These are phyloP conservation scores for Penicillium subrubescens DNA, from an alignment of 495 filamentous ascomycete genomes.

Conservation along the genomic window DNA sequence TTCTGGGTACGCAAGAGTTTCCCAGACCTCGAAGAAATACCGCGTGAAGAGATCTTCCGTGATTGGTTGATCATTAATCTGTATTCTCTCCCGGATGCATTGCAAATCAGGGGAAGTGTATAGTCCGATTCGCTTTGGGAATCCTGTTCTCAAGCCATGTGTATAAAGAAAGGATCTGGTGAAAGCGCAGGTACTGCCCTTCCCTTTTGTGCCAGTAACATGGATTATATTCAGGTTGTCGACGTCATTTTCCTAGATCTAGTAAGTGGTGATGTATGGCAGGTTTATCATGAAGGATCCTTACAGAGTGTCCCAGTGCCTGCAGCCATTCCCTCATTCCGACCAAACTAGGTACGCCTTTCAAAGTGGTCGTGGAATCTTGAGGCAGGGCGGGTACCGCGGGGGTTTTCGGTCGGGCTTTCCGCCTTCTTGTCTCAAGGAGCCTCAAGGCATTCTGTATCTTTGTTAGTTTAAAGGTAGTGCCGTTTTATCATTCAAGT, in stretches of 20 bases:
- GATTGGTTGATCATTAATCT: neutral
- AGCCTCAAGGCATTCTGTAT: neutral
- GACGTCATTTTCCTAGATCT: neutral
- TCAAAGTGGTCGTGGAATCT: neutral
- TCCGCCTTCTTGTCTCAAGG: neutral
- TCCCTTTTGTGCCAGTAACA: neutral
- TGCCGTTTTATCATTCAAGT: too few species aligned
- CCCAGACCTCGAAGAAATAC: neutral
- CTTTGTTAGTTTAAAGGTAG: neutral
- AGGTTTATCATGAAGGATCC: too few species aligned
- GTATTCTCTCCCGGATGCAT: neutral
- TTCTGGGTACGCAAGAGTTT: neutral
- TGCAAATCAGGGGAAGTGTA: neutral
- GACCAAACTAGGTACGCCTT: neutral
- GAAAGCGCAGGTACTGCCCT: neutral
- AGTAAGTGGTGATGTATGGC: neutral
- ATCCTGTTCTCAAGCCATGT: neutral
- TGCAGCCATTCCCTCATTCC: neutral
- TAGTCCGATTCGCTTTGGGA: neutral
- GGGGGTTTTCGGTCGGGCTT: neutral
- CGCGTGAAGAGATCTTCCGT: neutral
- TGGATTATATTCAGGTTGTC: neutral
- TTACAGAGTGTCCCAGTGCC: neutral
- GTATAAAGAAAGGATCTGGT: neutral
- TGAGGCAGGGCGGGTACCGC: neutral